These are phyloP conservation scores for Colletotrichum caudatum DNA, from an alignment of 2,329 filamentous ascomycete species.

Conservation along the genomic window DNA sequence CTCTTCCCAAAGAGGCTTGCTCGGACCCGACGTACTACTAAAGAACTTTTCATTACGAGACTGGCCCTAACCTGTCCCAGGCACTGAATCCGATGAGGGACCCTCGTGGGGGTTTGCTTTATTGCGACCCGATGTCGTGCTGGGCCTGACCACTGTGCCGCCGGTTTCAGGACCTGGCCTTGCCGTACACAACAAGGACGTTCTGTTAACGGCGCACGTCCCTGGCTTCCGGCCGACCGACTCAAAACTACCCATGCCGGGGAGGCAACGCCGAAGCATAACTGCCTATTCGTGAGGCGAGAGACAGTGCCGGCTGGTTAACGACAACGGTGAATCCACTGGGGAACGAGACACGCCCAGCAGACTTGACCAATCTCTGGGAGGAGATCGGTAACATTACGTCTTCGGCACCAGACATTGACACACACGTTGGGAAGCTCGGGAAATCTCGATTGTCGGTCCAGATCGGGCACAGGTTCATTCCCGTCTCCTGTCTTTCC, in stretches of 20 bases:
- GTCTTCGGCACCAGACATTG: background rate
- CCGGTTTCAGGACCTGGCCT: slow-evolving; percentile 32
- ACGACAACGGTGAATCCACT: slow-evolving; percentile 7
- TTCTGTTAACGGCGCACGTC: slow-evolving; percentile 27
- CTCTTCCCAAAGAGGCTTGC: slow-evolving; percentile 16
- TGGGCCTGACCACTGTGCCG: slow-evolving; percentile 14
- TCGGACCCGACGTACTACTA: slow-evolving; percentile 31
- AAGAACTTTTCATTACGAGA: slow-evolving; percentile 14
- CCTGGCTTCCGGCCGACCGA: slow-evolving; percentile 21
- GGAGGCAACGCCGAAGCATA: slow-evolving; percentile 22
- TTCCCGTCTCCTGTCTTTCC: background rate
- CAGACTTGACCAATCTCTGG: background rate
- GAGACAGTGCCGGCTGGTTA: slow-evolving; percentile 10
- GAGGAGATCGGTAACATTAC: slow-evolving; percentile 15
- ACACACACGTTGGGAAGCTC: slow-evolving; percentile 11
- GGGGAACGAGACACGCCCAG: background rate
- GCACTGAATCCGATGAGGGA: slow-evolving; percentile 35
- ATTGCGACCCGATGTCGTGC: slow-evolving; percentile 38
- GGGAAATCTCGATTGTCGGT: slow-evolving; percentile 34
- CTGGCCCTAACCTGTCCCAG: slow-evolving; percentile 1
- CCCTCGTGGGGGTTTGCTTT: slow-evolving; percentile 28
- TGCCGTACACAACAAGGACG: slow-evolving; percentile 31
- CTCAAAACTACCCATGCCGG: background rate
- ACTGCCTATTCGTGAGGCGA: slow-evolving; percentile 4
- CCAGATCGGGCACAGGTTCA: slow-evolving; percentile 26